phyloP scores from a whole-genome alignment of 2,329 filamentous ascomycete genomes.

The Trichophaea hybrida region DNA sequence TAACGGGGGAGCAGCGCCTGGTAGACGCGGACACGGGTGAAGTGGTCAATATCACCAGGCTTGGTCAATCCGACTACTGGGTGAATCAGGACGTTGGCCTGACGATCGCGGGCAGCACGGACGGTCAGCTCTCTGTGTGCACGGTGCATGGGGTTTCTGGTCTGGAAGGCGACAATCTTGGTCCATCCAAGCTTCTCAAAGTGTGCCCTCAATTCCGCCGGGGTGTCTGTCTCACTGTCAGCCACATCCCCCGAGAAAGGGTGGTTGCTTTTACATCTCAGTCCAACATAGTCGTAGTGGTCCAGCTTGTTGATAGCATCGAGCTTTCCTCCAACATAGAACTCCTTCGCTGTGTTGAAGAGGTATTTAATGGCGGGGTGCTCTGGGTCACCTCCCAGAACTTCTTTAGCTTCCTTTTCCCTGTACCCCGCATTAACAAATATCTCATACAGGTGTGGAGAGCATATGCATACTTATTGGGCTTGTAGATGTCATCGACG shows the following conservation, averaged over 20 bases:
- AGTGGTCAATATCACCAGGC: slow-evolving; percentile 98
- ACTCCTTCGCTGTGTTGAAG: slow-evolving; percentile 64
- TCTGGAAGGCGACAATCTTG: slow-evolving; percentile 97
- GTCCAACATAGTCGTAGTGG: slow-evolving; percentile 97
- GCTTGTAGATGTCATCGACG: slow-evolving; percentile 86
- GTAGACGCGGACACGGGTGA: slow-evolving; percentile 97
- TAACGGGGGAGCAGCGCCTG: slow-evolving; percentile 91
- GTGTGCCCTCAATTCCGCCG: slow-evolving; percentile 83
- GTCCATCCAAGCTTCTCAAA: slow-evolving; percentile 99
- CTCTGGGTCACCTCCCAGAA: slow-evolving; percentile 82
- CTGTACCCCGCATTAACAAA: slow-evolving; percentile 34
- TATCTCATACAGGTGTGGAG: neutral
- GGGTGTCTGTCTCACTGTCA: slow-evolving; percentile 49
- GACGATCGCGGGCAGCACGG: slow-evolving; percentile 83
- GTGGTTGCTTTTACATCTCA: slow-evolving; percentile 54
- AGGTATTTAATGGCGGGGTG: slow-evolving; percentile 91
- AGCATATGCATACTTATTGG: slow-evolving; percentile 61
- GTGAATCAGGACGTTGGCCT: slow-evolving; percentile 98
- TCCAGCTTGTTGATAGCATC: slow-evolving; percentile 89
- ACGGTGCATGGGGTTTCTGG: slow-evolving; percentile 96
- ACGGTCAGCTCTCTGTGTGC: slow-evolving; percentile 96
- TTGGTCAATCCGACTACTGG: slow-evolving; percentile 97
- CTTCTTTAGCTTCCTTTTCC: slow-evolving; percentile 76
- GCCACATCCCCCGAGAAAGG: neutral
- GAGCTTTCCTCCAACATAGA: slow-evolving; percentile 89